phyloP scores from a whole-genome alignment of 2,329 filamentous ascomycete species.

The Chaetomium olivaceum region DNA sequence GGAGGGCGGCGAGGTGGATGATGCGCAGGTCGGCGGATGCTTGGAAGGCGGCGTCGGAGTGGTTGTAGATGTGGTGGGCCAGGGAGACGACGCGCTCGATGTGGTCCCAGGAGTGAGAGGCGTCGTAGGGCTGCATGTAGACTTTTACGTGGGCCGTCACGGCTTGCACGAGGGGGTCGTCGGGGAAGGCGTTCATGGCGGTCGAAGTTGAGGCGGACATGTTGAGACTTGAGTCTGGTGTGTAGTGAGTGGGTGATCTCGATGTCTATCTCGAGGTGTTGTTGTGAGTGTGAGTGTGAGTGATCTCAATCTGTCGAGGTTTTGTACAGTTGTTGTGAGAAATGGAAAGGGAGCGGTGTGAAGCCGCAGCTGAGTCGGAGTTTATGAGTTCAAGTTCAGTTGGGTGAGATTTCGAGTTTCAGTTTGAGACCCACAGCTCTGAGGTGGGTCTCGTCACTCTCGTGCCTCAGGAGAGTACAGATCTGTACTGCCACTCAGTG shows the following conservation, averaged over 20 bases:
- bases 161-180: constrained; percentile 52
- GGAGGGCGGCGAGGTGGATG: constrained; percentile 68
- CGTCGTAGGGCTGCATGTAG: constrained; percentile 78
- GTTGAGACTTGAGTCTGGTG: background rate
- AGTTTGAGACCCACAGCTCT: background rate
- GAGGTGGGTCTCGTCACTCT: background rate
- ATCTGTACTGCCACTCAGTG: too few species aligned
- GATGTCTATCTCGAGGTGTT: background rate
- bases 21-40: constrained; percentile 50
- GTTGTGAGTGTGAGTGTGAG: background rate
- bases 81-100: constrained; percentile 78
- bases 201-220: constrained; percentile 19
- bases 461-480: too few species aligned
- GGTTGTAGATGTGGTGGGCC: constrained; percentile 63
- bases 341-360: background rate
- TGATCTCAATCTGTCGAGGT: too few species aligned
- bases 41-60: constrained; percentile 41
- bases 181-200: constrained; percentile 35
- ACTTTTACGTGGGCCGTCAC: constrained; percentile 64
- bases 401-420: background rate
- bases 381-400: background rate
- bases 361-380: background rate
- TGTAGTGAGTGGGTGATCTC: background rate
- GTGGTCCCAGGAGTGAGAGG: constrained; percentile 85
- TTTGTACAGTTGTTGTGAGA: background rate